Conservation (phyloP, 495 filamentous ascomycete genomes). For the Immersiella caudata region DNA sequence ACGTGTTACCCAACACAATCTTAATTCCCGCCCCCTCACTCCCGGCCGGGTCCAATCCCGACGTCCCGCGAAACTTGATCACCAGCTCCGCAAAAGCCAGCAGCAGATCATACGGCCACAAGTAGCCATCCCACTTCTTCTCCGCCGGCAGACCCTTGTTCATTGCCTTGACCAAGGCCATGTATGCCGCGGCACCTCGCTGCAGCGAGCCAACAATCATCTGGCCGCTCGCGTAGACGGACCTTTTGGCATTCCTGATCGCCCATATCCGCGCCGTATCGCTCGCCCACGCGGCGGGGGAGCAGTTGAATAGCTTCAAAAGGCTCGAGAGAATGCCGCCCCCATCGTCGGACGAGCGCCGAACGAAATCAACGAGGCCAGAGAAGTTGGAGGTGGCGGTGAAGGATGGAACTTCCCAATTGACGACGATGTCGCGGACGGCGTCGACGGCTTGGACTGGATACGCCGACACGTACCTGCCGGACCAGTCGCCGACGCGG, state of each 20-base stretch:
- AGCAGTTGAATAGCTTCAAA: not conserved
- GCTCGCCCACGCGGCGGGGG: conserved; percentile 1
- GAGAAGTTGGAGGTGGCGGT: not conserved
- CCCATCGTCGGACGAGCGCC: not conserved
- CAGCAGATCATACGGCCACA: conserved; percentile 1
- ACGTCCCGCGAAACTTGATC: not conserved
- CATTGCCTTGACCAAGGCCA: not conserved
- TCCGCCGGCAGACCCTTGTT: not conserved
- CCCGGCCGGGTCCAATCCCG: too few species aligned
- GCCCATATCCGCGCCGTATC: not conserved
- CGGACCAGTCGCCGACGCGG: not conserved
- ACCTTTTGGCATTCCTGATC: not conserved
- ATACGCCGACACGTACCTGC: not conserved
- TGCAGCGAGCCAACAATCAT: not conserved
- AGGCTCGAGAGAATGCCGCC: not conserved
- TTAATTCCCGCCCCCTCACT: not conserved
- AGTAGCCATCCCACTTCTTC: conserved; percentile 2
- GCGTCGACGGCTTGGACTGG: not conserved
- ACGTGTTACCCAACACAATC: not conserved
- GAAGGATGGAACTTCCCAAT: not conserved
- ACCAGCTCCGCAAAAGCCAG: not conserved
- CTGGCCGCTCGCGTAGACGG: not conserved
- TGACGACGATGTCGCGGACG: not conserved
- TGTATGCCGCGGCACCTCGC: too few species aligned
- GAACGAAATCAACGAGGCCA: not conserved